Base-by-base conservation (phyloP, 2,329 filamentous ascomycete genomes). In the Cladosporium cucumerinum region DNA sequence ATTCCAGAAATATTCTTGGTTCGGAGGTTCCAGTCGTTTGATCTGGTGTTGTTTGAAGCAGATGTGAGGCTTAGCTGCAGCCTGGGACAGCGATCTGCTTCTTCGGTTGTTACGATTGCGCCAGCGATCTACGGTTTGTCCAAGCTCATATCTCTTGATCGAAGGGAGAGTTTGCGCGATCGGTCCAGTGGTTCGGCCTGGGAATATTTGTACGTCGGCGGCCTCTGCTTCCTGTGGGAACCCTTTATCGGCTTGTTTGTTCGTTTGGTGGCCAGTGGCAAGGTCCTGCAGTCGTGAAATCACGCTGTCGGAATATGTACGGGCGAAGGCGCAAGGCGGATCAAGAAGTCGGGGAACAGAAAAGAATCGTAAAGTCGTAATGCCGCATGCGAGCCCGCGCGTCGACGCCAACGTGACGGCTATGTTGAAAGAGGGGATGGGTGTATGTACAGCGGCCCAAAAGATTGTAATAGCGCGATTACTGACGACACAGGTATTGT, bases 311-410 rank as follows among this genome's bases (percentile, higher is more conserved):
- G 59, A 52, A 30, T 61, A 61, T 61, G 49, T 12, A 30, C 60
- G 48, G 34, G 34, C 23, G 36, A 34, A 55, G 16, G 46, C 46
- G 60, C 34, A 46, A 55, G 49, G 46, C 28, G 18, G 36, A 39
- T 21, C 28, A 30, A 34, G 32, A 39, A 34, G 32, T 43, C 25
- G 60, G 32, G 49, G 49, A 32, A 46, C n/a, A 62, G 49, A 46
- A 55, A 43, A 55, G 18, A 46, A 30, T 62, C 60, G 60, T 62
- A 39, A 55, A n/a, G 60, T 62, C 60, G 60, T 62, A 21, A 62
- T 21, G 48, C 32, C 49, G 34, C 43, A 25, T 43, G 49, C 60
- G 48, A 62, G 60, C 49, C 49, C 36, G 49, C 60, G 60, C 49
- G 49, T 23, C 23, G 48, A 7, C 49, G 60, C 60, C 60, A 62